A percentile compares a stretch with the other conserved stretches of the same genome.
Conservation (phyloP, 2,329 filamentous ascomycete genomes). For the Trichoderma koningii region DNA sequence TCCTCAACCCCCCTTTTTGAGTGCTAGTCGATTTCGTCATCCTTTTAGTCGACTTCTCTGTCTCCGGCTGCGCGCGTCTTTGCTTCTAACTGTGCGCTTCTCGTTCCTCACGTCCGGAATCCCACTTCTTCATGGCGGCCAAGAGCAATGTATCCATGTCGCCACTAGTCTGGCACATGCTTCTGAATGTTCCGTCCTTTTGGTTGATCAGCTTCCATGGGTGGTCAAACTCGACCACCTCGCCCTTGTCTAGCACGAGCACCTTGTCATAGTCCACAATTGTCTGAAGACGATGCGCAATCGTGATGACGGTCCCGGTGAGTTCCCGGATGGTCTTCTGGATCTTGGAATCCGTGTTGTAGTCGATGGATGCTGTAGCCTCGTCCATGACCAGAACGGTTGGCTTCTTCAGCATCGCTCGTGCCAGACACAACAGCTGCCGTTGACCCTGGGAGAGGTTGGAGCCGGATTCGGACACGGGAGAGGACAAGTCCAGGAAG, state of each 20-base stretch:
- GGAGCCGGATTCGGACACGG: constrained; percentile 85
- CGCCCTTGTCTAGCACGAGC: constrained; percentile 85
- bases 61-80: constrained; percentile 26
- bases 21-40: no score
- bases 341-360: constrained; percentile 92
- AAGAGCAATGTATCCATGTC: constrained; percentile 55
- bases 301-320: constrained; percentile 91
- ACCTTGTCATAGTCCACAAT: constrained; percentile 99
- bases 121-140: constrained; percentile 58
- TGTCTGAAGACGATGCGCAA: constrained; percentile 91
- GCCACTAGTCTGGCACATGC: constrained; percentile 68
- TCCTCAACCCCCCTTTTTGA: not conserved
- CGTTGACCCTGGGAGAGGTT: constrained; percentile 96
- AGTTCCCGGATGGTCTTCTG: constrained; percentile 95
- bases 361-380: constrained; percentile 96
- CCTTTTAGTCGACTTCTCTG: not conserved
- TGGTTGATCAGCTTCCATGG: constrained; percentile 79
- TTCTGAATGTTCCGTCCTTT: constrained; percentile 63
- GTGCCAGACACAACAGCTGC: constrained; percentile 89
- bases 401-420: constrained; percentile 86
- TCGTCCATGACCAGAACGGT: constrained; percentile 99
- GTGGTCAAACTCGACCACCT: constrained; percentile 86
- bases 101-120: constrained; percentile 29
- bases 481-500: constrained; percentile 82
- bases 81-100: constrained; percentile 43